Evolutionary conservation across 139 green algal species (phyloP).

Genomic region (Coelastrella sp.): DNA sequence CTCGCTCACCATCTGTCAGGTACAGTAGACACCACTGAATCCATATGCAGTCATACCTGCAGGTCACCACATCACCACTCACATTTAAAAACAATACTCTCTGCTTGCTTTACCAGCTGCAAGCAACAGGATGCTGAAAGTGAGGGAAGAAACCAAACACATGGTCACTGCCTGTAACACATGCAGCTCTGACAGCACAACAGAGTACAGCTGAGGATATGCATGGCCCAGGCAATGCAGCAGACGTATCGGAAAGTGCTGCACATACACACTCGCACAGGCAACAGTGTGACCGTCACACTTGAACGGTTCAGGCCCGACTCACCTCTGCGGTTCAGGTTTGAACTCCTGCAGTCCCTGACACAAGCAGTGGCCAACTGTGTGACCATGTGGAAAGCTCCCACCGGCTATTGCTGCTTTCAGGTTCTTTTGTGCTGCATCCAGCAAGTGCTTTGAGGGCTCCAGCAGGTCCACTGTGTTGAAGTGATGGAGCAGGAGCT

Average conservation of each 20-base stretch:
- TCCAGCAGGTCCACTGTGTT: conserved; percentile 90
- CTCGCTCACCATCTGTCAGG: conserved; percentile 89
- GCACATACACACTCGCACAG: no score
- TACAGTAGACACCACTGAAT: conserved; percentile 89
- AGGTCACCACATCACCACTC: conserved; percentile 6
- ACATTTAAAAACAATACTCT: no score
- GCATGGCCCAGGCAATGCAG: no score
- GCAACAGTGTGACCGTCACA: no score
- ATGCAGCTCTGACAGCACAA: no score
- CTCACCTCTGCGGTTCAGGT: conserved; percentile 45
- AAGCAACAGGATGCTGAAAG: no score
- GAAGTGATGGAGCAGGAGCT: conserved; percentile 92
- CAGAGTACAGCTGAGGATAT: no score
- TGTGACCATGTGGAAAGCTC: conserved; percentile 37
- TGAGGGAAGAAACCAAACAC: no score
- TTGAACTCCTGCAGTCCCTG: conserved; percentile 73
- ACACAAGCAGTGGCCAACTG: conserved; percentile 49
- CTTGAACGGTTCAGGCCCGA: no score
- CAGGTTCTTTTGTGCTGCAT: conserved; percentile 55
- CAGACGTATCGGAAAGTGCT: no score
- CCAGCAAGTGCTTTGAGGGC: conserved; percentile 77
- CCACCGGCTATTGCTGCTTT: conserved; percentile 12
- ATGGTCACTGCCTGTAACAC: no score
- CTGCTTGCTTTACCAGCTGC: no score
- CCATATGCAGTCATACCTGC: conserved; percentile 75